These are phyloP conservation scores for Esteya vermicola DNA, from an alignment of 2,329 filamentous ascomycete genomes.

Conservation along the genomic window DNA sequence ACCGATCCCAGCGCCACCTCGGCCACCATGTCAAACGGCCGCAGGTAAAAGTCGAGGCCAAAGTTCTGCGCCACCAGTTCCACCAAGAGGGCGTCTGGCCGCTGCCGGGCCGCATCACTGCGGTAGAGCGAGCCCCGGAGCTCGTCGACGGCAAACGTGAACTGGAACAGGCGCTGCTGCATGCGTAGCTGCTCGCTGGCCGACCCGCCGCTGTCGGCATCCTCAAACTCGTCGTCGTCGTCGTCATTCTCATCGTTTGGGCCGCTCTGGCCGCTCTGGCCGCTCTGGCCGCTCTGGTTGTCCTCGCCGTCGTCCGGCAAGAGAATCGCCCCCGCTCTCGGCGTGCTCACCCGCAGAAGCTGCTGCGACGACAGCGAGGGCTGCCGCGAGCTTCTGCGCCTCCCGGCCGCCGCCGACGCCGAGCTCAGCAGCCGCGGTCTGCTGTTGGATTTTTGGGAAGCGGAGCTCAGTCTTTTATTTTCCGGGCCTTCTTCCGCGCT, in stretches of 20 bases:
- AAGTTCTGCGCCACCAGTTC: conserved; percentile 87
- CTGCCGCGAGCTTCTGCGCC: too few relatives aligned
- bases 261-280: too few relatives aligned
- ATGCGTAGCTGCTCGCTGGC: conserved; percentile 49
- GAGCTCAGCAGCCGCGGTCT: conserved; percentile 32
- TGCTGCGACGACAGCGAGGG: conserved; percentile 51
- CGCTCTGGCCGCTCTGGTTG: too few relatives aligned
- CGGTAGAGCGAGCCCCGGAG: conserved; percentile 85
- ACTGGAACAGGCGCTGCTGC: conserved; percentile 85
- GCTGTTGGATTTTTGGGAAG: background rate
- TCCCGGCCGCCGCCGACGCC: conserved; percentile 29
- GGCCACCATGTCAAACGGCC: conserved; percentile 84
- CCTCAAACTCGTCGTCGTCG: conserved; percentile 52
- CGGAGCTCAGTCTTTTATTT: conserved; percentile 41
- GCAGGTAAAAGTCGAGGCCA: conserved; percentile 71
- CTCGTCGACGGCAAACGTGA: conserved; percentile 91
- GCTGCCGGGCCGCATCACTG: conserved; percentile 64
- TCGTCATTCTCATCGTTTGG: conserved; percentile 33
- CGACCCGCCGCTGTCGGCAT: conserved; percentile 42
- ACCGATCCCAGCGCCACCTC: conserved; percentile 79
- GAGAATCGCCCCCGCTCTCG: conserved; percentile 59
- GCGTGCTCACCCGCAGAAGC: conserved; percentile 45
- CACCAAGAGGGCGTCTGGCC: conserved; percentile 69
- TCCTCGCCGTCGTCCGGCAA: too few relatives aligned
- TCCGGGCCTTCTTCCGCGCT: too few relatives aligned